phyloP scores from a whole-genome alignment of 1,284 basidiomycete species.

The Cutaneotrichosporon spelunceum region DNA sequence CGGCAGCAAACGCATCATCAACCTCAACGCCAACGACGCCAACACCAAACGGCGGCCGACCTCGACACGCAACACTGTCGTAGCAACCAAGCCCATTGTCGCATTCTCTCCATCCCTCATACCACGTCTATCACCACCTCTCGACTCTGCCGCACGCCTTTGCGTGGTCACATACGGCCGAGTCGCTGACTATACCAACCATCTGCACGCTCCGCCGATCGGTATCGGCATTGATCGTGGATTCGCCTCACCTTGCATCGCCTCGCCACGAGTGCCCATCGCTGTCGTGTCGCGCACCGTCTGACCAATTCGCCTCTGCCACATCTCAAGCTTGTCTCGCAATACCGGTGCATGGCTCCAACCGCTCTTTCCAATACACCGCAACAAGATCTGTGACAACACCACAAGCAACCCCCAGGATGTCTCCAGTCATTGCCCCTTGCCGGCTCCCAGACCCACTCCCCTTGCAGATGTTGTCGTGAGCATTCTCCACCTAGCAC shows the following conservation, averaged over 20 bases:
- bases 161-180: background rate
- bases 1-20: background rate
- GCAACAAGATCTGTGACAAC: background rate
- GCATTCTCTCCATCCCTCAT: background rate
- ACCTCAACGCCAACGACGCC: background rate
- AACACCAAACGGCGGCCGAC: too few relatives aligned
- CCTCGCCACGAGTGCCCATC: background rate
- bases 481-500: background rate
- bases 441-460: background rate
- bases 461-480: background rate
- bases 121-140: background rate
- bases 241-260: too few relatives aligned
- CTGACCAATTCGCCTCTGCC: background rate
- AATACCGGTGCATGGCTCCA: background rate
- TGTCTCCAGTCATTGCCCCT: slow-evolving; percentile 1
- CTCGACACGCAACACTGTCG: background rate
- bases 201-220: background rate
- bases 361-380: background rate
- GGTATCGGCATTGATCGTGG: background rate
- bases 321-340: background rate
- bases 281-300: background rate
- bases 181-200: background rate
- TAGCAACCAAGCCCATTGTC: background rate
- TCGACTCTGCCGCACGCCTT: background rate
- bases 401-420: background rate